These are phyloP conservation scores for Coemansia sp. DNA, from an alignment of 371 early-diverging fungal species.

Conservation along the genomic window DNA sequence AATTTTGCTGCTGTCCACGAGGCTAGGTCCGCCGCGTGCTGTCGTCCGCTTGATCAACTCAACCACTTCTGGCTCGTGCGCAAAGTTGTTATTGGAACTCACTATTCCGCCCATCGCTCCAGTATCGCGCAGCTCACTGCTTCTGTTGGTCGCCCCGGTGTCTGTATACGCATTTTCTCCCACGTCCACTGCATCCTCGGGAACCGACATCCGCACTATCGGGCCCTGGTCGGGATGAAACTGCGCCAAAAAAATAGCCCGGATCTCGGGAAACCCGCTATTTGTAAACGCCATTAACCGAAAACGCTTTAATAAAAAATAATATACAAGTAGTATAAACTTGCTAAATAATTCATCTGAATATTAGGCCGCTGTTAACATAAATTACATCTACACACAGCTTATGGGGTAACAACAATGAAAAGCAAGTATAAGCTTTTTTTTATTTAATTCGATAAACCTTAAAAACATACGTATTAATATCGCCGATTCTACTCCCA, in stretches of 20 bases:
- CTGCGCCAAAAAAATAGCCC: conserved; percentile 48
- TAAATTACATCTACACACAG: too few species aligned
- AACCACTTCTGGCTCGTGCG: conserved; percentile 10
- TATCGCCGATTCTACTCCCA: conserved; percentile 22
- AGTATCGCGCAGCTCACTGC: neutral
- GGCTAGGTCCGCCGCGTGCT: neutral
- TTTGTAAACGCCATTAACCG: neutral
- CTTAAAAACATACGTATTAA: neutral
- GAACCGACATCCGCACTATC: conserved; percentile 42
- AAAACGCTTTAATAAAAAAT: neutral
- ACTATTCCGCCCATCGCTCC: neutral
- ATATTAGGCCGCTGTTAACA: neutral
- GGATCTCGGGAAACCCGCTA: conserved; percentile 45
- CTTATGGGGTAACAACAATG: neutral
- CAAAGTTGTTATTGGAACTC: neutral
- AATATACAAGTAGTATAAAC: neutral
- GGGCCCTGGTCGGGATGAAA: conserved; percentile 49
- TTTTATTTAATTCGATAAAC: neutral
- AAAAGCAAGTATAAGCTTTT: neutral
- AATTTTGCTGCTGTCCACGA: conserved; percentile 24
- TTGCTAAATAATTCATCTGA: neutral
- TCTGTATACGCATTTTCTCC: conserved; percentile 19
- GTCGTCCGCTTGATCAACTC: conserved; percentile 33
- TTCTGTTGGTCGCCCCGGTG: neutral
- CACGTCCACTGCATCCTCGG: conserved; percentile 43